phyloP scores from a whole-genome alignment of 768 basidiomycete species.

The Suillus subalutaceus region DNA sequence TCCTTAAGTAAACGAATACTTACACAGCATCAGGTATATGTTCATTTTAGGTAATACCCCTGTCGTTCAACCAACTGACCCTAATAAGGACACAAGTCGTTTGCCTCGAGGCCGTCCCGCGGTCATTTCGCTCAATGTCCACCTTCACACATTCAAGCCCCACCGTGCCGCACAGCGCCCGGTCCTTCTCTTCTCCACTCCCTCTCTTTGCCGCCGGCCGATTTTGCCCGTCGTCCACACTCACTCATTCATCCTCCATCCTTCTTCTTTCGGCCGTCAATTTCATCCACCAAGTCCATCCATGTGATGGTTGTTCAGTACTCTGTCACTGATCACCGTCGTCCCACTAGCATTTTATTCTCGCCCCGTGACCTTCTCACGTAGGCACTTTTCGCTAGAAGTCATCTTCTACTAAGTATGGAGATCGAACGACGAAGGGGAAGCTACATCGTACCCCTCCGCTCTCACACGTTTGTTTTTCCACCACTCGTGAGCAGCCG shows the following conservation, averaged over 20 bases:
- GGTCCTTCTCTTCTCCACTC: slow-evolving; percentile 2
- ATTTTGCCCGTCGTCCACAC: neutral
- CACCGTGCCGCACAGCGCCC: slow-evolving; percentile 8
- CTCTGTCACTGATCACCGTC: slow-evolving; percentile 4
- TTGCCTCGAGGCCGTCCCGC: slow-evolving; percentile 8
- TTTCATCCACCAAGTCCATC: neutral
- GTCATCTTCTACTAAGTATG: neutral
- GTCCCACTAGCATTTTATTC: slow-evolving; percentile 1
- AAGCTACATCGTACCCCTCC: neutral
- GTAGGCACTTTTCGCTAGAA: neutral
- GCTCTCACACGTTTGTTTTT: neutral
- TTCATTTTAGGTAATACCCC: neutral
- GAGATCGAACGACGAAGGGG: neutral
- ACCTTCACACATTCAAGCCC: neutral
- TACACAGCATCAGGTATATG: neutral
- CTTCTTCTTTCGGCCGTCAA: neutral
- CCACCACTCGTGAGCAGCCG: neutral
- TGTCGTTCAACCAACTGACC: neutral
- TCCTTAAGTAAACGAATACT: slow-evolving; percentile 3
- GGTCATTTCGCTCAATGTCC: slow-evolving; percentile 4
- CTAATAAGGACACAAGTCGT: neutral
- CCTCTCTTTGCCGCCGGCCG: neutral
- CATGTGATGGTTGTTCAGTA: neutral
- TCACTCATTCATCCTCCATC: neutral
- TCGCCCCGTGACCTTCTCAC: neutral